Evolutionary conservation across 352 stramenopile genomes (phyloP).

Genomic region (Globisporangium nagaii): DNA sequence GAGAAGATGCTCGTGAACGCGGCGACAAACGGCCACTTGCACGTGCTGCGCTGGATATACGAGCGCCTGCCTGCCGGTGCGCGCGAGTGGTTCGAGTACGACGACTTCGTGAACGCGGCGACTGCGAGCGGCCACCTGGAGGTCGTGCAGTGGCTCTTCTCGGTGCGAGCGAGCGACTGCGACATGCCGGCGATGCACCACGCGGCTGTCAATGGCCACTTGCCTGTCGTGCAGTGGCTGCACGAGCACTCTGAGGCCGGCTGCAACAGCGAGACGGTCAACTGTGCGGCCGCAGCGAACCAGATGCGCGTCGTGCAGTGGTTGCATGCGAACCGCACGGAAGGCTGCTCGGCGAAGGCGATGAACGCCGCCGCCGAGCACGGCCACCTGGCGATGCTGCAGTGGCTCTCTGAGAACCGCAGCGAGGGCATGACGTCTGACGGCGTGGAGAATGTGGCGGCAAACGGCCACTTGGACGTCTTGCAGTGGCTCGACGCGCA

Average conservation of each 20-base stretch:
- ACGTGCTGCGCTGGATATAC: conserved; percentile 13
- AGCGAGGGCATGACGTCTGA: conserved; percentile 18
- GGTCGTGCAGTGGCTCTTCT: conserved; percentile 19
- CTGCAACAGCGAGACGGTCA: conserved; percentile 25
- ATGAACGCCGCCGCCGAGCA: conserved; percentile 31
- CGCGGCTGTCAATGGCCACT: conserved; percentile 20
- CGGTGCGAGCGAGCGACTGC: conserved; percentile 10
- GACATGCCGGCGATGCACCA: conserved; percentile 29
- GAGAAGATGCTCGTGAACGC: conserved; percentile 7
- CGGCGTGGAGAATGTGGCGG: conserved; percentile 30
- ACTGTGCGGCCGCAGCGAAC: conserved; percentile 21
- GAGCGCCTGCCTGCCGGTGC: neutral
- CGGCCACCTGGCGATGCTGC: conserved; percentile 30
- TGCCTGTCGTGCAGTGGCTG: conserved; percentile 29
- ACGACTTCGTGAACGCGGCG: conserved; percentile 4
- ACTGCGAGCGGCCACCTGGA: conserved; percentile 12
- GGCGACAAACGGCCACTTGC: neutral
- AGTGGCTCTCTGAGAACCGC: conserved; percentile 29
- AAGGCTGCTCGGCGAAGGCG: conserved; percentile 28
- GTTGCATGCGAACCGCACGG: conserved; percentile 20
- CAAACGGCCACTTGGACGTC: conserved; percentile 30
- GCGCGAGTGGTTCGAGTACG: neutral
- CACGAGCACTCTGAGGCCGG: conserved; percentile 16
- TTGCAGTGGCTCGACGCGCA: conserved; percentile 14
- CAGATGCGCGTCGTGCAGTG: conserved; percentile 30